phyloP scores from a whole-genome alignment of 495 filamentous ascomycete genomes.

The Hypoxylon fragiforme region DNA sequence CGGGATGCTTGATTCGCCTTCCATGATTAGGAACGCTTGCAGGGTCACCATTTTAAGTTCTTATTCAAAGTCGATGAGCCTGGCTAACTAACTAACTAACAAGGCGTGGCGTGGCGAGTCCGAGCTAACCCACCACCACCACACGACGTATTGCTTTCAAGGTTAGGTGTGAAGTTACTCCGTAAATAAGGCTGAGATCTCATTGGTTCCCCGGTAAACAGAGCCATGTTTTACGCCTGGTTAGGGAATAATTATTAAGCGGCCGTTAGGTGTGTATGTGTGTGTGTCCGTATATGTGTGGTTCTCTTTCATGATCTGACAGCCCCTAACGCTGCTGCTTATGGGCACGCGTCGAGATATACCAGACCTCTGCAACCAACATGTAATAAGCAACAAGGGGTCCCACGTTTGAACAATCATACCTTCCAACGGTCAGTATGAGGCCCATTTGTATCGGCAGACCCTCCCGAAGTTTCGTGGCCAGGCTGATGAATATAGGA shows the following conservation, averaged over 20 bases:
- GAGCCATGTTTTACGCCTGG: constrained; percentile 28
- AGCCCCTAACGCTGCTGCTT: not conserved
- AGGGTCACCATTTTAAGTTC: constrained; percentile 31
- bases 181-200: not conserved
- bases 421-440: constrained; percentile 11
- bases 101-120: constrained; percentile 7
- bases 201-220: constrained; percentile 14
- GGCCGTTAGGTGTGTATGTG: too few relatives aligned
- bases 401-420: constrained; percentile 4
- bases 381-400: constrained; percentile 2
- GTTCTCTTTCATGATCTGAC: constrained; percentile 30
- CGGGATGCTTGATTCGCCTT: constrained; percentile 18
- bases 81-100: too few relatives aligned
- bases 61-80: constrained; percentile 13
- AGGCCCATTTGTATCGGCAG: constrained; percentile 15
- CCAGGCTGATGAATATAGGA: constrained; percentile 3
- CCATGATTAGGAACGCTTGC: not conserved
- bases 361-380: constrained; percentile 16
- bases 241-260: constrained; percentile 31
- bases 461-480: constrained; percentile 25
- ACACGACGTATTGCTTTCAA: constrained; percentile 8
- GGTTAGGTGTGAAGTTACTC: constrained; percentile 10
- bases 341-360: constrained; percentile 14
- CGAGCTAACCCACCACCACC: not conserved
- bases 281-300: too few relatives aligned